phyloP scores from a whole-genome alignment of 306 rosid species.

The Cicer yamashitae region DNA sequence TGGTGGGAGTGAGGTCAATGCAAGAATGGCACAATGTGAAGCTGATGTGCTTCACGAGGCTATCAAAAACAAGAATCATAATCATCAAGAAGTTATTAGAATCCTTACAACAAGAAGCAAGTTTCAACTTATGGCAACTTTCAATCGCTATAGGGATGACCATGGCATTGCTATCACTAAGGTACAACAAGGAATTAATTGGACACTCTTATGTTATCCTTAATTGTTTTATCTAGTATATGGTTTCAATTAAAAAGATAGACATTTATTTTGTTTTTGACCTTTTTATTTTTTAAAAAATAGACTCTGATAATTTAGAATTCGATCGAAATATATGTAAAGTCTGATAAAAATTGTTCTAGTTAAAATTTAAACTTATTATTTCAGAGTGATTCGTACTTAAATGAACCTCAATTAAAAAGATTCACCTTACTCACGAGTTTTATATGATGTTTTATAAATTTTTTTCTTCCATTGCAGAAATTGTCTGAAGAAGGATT shows the following conservation, averaged over 20 bases:
- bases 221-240: not conserved
- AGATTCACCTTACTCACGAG: too few species aligned
- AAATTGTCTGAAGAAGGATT: constrained; percentile 57
- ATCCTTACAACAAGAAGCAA: constrained; percentile 79
- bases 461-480: constrained; percentile 42
- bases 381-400: too few species aligned
- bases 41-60: constrained; percentile 71
- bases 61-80: constrained; percentile 55
- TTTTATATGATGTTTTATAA: not conserved
- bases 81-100: constrained; percentile 70
- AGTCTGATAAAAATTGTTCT: too few species aligned
- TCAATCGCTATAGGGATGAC: constrained; percentile 73
- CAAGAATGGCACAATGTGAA: constrained; percentile 60
- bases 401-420: too few species aligned
- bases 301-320: too few species aligned
- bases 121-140: constrained; percentile 70
- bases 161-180: constrained; percentile 72
- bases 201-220: not conserved
- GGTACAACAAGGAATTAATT: constrained; percentile 48
- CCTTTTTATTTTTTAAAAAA: too few species aligned
- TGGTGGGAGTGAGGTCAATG: constrained; percentile 57
- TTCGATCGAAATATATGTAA: too few species aligned
- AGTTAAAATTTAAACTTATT: too few species aligned
- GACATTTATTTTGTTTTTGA: too few species aligned
- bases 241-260: not conserved